phyloP scores from a whole-genome alignment of 2,329 filamentous ascomycete species.

The Arthroderma sp. region DNA sequence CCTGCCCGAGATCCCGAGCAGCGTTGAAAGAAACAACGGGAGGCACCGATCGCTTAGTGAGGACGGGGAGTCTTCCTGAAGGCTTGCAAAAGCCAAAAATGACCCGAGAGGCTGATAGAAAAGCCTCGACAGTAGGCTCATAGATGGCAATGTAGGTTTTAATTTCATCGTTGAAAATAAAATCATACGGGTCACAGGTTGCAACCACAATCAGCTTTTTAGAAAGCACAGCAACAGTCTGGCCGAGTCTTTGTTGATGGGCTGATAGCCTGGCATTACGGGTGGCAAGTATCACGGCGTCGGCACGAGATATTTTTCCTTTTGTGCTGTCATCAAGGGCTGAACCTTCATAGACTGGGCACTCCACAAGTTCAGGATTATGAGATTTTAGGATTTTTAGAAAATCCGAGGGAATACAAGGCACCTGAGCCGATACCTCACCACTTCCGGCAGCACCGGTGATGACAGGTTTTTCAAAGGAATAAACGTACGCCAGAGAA shows the following conservation, averaged over 20 bases:
- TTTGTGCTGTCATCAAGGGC: constrained; percentile 21
- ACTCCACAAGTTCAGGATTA: constrained; percentile 17
- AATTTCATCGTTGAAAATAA: constrained; percentile 24
- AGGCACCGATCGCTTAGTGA: constrained; percentile 9
- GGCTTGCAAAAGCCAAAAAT: constrained; percentile 25
- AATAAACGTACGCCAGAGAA: constrained; percentile 27
- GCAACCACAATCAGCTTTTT: constrained; percentile 27
- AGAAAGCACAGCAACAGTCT: constrained; percentile 19
- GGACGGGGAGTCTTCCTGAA: constrained; percentile 26
- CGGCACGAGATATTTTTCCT: constrained; percentile 21
- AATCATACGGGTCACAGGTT: constrained; percentile 34
- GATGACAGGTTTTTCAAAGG: constrained; percentile 21
- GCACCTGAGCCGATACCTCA: constrained; percentile 20
- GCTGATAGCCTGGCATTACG: constrained; percentile 27
- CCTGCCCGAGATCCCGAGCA: constrained; percentile 2
- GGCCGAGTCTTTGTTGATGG: constrained; percentile 25
- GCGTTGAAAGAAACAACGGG: constrained; percentile 5
- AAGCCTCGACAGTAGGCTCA: constrained; percentile 32
- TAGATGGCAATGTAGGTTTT: constrained; percentile 33
- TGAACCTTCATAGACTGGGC: constrained; percentile 20
- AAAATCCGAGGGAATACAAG: constrained; percentile 21
- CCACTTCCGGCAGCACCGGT: constrained; percentile 29
- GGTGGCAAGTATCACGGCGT: constrained; percentile 28
- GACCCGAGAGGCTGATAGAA: constrained; percentile 25
- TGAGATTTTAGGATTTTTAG: constrained; percentile 20